Conservation (phyloP, 306 rosid genomes). For the Gastrolobium bilobum region DNA sequence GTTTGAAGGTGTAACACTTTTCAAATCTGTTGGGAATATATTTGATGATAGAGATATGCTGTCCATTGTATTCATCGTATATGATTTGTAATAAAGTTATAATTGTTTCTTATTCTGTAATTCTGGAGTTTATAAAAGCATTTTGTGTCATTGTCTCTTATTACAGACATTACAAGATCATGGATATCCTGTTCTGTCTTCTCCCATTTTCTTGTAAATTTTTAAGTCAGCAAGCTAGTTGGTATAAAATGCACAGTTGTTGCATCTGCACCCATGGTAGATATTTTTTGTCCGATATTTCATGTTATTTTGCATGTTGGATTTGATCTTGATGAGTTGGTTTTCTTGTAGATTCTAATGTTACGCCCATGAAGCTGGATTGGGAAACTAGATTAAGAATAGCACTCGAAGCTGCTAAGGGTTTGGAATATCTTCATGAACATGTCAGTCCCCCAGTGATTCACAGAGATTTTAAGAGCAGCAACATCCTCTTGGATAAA, state of each 20-base stretch:
- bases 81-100: neutral
- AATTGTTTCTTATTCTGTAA: conserved; percentile 12
- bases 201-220: neutral
- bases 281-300: conserved; percentile 19
- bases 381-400: conserved; percentile 92
- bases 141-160: neutral
- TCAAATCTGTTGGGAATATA: neutral
- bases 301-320: conserved; percentile 36
- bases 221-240: neutral
- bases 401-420: conserved; percentile 96
- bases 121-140: conserved; percentile 20
- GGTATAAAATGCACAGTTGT: neutral
- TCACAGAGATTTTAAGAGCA: conserved; percentile 97
- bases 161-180: conserved; percentile 1
- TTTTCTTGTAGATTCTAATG: conserved; percentile 62
- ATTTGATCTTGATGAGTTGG: conserved; percentile 34
- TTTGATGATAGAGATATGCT: neutral
- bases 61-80: neutral
- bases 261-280: neutral
- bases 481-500: conserved; percentile 90
- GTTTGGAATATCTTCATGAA: conserved; percentile 95
- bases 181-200: conserved; percentile 1
- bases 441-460: conserved; percentile 91
- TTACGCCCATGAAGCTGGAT: conserved; percentile 64
- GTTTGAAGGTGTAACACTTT: conserved; percentile 20